Evolutionary conservation across 2,329 filamentous ascomycete genomes (phyloP), one percentile per base, ranked within the genome.

Genomic region (Geosmithia putterillii): DNA sequence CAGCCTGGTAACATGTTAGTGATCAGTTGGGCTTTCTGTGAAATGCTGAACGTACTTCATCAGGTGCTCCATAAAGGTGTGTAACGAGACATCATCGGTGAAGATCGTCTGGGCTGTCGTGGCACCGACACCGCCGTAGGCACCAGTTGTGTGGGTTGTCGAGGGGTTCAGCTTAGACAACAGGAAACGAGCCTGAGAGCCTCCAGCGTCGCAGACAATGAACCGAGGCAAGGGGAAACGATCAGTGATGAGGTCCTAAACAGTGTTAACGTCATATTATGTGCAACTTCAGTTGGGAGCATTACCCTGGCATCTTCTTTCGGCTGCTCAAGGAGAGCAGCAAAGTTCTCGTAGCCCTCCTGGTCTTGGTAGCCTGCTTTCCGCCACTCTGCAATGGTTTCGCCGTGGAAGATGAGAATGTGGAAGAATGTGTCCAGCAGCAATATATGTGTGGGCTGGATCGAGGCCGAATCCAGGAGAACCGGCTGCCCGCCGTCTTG

Each of bases 391-490:
- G 92, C 92, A 63, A 96, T 85, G 0, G 90, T 96, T 70, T 98
- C 90, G 49, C 92, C 92, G 56, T 98, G 89, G 76, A 96, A 98
- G 54, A 98, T 98, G 44, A 98, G 78, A 48, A 98, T 98, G 62
- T 98, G 92, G 76, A 98, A 98, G 72, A 98, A 98, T 0, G 92
- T 96, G 57, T 98, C 92, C 44, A 98, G 81, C 10, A 98, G 79
- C 42, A 98, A 75, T 47, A 96, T 86, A 47, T 95, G 94, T 19
- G 89, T 86, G 9, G 88, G 83, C 58, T 96, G 90, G 53, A 98
- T 98, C 6, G 88, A 95, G 32, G 88, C 89, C 14, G 90, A 96
- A 61, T 98, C 92, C 32, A 98, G 76, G 20, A 98, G 70, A n/a
- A 98, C 92, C 2, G 92, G 90, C 50, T 89, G 79, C 40, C 86